Evolutionary conservation across 1,139 yeast species (phyloP).

Genomic region (Candida sp.): DNA sequence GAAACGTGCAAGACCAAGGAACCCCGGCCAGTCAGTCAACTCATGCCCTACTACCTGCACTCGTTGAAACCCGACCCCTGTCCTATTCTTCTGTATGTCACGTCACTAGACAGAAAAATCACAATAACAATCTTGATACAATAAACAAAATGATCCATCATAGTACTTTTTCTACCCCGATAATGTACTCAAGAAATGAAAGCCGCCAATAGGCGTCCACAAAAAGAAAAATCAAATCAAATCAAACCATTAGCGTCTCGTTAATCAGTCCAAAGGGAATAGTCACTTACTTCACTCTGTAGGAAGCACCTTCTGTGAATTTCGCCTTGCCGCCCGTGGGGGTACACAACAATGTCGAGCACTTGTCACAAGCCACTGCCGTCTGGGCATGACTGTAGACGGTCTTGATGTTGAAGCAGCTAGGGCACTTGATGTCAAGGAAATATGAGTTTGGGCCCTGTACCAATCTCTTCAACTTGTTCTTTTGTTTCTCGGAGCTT

Average conservation of each 20-base stretch:
- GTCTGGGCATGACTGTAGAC: conserved; percentile 99
- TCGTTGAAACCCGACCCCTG: neutral
- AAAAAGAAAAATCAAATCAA: neutral
- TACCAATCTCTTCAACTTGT: conserved; percentile 97
- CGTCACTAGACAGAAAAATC: conserved; percentile 4
- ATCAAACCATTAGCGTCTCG: too few relatives aligned
- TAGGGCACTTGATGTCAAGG: conserved; percentile 99
- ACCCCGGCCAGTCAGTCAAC: neutral
- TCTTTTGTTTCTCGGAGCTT: conserved; percentile 95
- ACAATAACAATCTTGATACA: conserved; percentile 1
- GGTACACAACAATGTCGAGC: conserved; percentile 98
- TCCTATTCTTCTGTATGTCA: neutral
- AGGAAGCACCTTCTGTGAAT: conserved; percentile 99
- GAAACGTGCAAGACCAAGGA: neutral
- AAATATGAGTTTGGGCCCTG: conserved; percentile 98
- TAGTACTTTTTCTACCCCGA: conserved; percentile 5
- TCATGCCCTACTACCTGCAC: conserved; percentile 7
- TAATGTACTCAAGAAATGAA: conserved; percentile 9
- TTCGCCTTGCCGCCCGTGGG: conserved; percentile 99
- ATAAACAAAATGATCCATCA: conserved; percentile 1
- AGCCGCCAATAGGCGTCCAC: neutral
- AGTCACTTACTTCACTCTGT: conserved; percentile 89
- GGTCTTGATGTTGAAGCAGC: conserved; percentile 98
- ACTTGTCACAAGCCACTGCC: conserved; percentile 98
- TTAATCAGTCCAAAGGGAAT: too few relatives aligned